Evolutionary conservation across 495 filamentous ascomycete genomes (phyloP).

Genomic region (Podospora fimiseda): DNA sequence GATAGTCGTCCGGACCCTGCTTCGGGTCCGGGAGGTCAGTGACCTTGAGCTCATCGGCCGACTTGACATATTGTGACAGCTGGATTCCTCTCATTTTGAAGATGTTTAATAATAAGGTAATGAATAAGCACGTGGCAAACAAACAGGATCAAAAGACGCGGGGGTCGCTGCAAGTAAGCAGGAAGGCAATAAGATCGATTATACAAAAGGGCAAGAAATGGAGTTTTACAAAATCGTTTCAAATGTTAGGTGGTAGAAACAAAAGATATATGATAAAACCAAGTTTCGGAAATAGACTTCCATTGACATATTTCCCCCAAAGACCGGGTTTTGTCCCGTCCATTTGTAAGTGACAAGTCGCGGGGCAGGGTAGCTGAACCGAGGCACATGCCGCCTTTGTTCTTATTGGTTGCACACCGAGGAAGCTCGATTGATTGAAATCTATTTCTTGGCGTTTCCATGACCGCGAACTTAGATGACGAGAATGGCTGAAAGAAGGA

Average conservation of each 20-base stretch:
- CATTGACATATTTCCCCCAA: neutral
- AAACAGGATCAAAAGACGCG: neutral
- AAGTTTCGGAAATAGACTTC: constrained; percentile 2
- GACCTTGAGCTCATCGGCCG: constrained; percentile 71
- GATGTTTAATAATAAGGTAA: neutral
- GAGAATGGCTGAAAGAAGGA: too few species aligned
- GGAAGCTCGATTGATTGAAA: constrained; percentile 12
- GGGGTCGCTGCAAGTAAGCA: neutral
- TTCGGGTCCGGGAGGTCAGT: constrained; percentile 64
- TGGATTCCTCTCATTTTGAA: constrained; percentile 75
- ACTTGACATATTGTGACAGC: constrained; percentile 75
- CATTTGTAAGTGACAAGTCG: constrained; percentile 5
- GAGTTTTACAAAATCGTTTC: neutral
- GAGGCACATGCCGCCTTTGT: constrained; percentile 8
- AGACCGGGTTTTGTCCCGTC: neutral
- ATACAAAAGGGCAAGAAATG: neutral
- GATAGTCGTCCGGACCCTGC: constrained; percentile 67
- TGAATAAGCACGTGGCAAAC: neutral
- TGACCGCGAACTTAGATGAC: neutral
- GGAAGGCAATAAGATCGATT: neutral
- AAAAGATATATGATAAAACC: neutral
- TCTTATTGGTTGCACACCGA: constrained; percentile 27
- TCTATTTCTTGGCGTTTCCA: constrained; percentile 12
- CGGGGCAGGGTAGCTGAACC: constrained; percentile 19
- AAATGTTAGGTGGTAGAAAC: neutral